Percentiles rank a stretch among this genome's conserved stretches.
Evolutionary conservation across 129 eudicot genomes (phyloP).

Genomic region (Kitagawia praeruptora): DNA sequence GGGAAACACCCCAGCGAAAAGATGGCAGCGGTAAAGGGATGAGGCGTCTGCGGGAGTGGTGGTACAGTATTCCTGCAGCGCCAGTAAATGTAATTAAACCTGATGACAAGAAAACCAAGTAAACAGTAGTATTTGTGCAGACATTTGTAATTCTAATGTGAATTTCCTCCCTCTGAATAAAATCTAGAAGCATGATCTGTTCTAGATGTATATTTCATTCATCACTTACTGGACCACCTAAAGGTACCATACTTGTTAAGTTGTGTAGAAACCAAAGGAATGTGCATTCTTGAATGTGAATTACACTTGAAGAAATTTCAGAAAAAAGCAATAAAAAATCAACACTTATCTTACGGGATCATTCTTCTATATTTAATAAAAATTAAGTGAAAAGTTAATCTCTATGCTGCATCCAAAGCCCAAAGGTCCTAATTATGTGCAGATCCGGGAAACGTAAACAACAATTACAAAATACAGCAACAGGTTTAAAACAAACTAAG

Average conservation of each 20-base stretch:
- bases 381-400: background rate
- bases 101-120: conserved; percentile 46
- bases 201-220: too few species aligned
- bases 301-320: background rate
- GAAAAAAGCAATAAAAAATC: conserved; percentile 1
- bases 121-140: background rate
- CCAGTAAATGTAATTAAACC: conserved; percentile 43
- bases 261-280: background rate
- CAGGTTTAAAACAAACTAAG: too few species aligned
- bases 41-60: conserved; percentile 59
- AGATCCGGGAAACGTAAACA: background rate
- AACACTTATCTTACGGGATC: background rate
- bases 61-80: conserved; percentile 64
- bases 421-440: too few species aligned
- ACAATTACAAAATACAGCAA: background rate
- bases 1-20: conserved; percentile 43
- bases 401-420: too few species aligned
- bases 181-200: too few species aligned
- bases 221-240: too few species aligned
- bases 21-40: conserved; percentile 28
- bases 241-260: background rate
- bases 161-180: background rate
- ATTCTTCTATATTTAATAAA: background rate
- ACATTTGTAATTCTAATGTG: background rate
- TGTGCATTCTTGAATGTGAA: background rate